These are phyloP conservation scores for Lactifluus subvellereus DNA, from an alignment of 768 basidiomycete genomes.

Conservation along the genomic window DNA sequence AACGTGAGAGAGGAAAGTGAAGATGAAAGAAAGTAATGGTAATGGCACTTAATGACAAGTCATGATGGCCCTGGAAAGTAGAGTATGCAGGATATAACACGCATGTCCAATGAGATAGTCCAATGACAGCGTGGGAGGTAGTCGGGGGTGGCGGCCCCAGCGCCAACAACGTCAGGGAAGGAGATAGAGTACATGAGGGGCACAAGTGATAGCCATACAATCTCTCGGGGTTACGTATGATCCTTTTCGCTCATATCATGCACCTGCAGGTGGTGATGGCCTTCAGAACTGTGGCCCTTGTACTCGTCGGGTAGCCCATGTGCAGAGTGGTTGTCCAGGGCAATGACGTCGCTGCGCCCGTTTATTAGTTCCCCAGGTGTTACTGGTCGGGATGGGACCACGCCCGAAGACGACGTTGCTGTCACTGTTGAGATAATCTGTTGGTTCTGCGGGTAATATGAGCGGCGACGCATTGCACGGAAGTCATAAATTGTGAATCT, in stretches of 20 bases:
- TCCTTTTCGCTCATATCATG: conserved; percentile 14
- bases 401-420: conserved; percentile 67
- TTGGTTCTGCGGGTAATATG: conserved; percentile 85
- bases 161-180: background rate
- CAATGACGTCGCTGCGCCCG: conserved; percentile 22
- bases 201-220: background rate
- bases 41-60: background rate
- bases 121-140: conserved; percentile 17
- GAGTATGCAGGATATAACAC: background rate
- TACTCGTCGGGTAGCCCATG: conserved; percentile 10
- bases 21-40: background rate
- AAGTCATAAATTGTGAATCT: conserved; percentile 94
- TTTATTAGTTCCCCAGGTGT: conserved; percentile 41
- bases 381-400: conserved; percentile 65
- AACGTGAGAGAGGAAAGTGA: background rate
- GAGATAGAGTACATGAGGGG: background rate
- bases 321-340: background rate
- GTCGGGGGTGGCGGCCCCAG: background rate
- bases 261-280: conserved; percentile 4
- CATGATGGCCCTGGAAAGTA: conserved; percentile 1
- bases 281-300: conserved; percentile 10
- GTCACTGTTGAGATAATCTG: conserved; percentile 57
- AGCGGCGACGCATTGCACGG: conserved; percentile 83
- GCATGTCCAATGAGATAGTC: background rate
- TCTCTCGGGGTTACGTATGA: background rate